Conservation (phyloP, 1,284 basidiomycete genomes). For the Rhodotorula sp. region DNA sequence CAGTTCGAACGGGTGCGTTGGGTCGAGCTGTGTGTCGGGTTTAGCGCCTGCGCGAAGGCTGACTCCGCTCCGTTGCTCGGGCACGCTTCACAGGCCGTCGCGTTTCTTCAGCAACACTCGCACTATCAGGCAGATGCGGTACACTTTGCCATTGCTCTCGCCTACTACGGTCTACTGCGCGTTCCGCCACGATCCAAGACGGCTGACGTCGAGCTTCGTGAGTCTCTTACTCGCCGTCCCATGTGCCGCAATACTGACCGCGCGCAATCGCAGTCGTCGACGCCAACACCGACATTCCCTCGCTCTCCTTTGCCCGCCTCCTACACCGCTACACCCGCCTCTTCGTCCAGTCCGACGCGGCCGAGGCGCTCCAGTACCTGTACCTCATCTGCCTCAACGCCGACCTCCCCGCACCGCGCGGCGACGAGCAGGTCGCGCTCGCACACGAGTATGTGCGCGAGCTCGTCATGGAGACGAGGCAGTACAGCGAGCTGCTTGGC, state of each 20-base stretch:
- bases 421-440: constrained; percentile 64
- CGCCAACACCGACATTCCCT: constrained; percentile 32
- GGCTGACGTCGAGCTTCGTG: constrained; percentile 78
- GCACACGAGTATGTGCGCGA: constrained; percentile 85
- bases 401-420: constrained; percentile 58
- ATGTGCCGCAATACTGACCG: not conserved
- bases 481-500: constrained; percentile 82
- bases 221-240: constrained; percentile 49
- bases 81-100: constrained; percentile 66
- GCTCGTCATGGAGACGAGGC: constrained; percentile 82
- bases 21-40: not conserved
- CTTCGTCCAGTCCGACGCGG: constrained; percentile 86
- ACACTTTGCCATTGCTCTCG: constrained; percentile 86
- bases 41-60: not conserved
- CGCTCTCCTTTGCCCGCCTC: constrained; percentile 77
- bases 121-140: constrained; percentile 92
- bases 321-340: constrained; percentile 90
- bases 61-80: not conserved
- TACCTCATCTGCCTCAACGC: constrained; percentile 81
- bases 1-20: constrained; percentile 82
- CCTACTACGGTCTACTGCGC: constrained; percentile 90
- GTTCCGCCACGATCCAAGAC: constrained; percentile 75
- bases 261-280: constrained; percentile 11
- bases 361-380: constrained; percentile 92
- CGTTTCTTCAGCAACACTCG: constrained; percentile 82